Evolutionary conservation across 2,329 filamentous ascomycete species (phyloP).

Genomic region (Coniochaeta sp.): DNA sequence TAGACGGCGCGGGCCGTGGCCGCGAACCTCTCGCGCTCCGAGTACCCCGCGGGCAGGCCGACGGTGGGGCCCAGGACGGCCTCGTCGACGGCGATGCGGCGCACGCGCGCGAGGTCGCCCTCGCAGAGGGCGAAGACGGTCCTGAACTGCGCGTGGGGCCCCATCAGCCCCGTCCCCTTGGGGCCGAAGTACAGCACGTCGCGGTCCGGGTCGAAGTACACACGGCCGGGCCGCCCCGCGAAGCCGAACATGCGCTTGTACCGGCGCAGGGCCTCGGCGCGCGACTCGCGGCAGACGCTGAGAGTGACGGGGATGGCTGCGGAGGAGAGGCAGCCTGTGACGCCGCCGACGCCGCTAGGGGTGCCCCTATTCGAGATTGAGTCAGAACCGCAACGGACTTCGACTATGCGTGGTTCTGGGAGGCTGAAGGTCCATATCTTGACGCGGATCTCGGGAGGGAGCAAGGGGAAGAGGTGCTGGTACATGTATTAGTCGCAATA

Average conservation of each 20-base stretch:
- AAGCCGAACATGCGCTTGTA: slow-evolving; percentile 35
- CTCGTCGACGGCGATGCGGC: slow-evolving; percentile 37
- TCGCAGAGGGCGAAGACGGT: slow-evolving; percentile 34
- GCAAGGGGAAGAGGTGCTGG: slow-evolving; percentile 32
- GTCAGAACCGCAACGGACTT: slow-evolving; percentile 30
- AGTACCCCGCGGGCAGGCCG: background rate
- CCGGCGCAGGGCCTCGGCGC: slow-evolving; percentile 31
- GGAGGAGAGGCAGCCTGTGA: slow-evolving; percentile 28
- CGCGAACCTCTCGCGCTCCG: background rate
- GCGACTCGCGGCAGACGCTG: slow-evolving; percentile 38
- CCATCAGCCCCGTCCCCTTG: slow-evolving; percentile 32
- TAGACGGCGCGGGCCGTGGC: background rate
- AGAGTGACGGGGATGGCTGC: slow-evolving; percentile 34
- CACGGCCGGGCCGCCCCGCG: slow-evolving; percentile 28
- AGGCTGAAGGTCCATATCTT: slow-evolving; percentile 40
- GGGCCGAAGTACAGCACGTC: slow-evolving; percentile 43
- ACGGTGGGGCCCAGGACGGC: slow-evolving; percentile 25
- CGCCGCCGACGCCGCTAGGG: background rate
- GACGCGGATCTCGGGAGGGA: slow-evolving; percentile 39
- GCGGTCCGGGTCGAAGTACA: slow-evolving; percentile 31
- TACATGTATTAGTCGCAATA: background rate
- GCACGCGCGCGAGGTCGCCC: slow-evolving; percentile 30
- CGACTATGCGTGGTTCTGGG: slow-evolving; percentile 33
- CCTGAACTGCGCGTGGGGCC: slow-evolving; percentile 35
- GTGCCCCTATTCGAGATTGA: slow-evolving; percentile 8